phyloP scores from a whole-genome alignment of 768 basidiomycete species.

The Kondoa subrosea region DNA sequence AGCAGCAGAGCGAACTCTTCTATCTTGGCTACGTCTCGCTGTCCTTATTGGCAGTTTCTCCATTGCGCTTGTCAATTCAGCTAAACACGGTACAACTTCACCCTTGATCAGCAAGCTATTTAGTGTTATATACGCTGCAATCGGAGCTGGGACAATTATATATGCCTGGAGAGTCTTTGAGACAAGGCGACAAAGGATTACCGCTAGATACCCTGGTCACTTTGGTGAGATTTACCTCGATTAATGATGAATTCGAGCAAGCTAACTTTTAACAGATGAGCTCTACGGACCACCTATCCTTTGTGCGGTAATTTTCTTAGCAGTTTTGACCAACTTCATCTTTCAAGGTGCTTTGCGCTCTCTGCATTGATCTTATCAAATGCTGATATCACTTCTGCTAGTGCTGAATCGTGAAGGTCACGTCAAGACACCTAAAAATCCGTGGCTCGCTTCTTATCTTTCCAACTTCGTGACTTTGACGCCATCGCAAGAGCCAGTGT shows the following conservation, averaged over 20 bases:
- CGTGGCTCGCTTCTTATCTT: constrained; percentile 12
- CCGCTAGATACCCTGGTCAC: constrained; percentile 65
- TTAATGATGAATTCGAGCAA: not conserved
- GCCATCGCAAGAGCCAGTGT: not conserved
- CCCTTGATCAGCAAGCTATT: constrained; percentile 44
- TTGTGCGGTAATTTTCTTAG: constrained; percentile 65
- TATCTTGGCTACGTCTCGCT: constrained; percentile 75
- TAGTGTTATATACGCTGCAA: constrained; percentile 62
- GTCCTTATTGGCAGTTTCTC: constrained; percentile 70
- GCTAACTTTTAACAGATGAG: constrained; percentile 42
- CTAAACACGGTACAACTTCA: constrained; percentile 45
- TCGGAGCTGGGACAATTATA: constrained; percentile 50
- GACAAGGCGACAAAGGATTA: constrained; percentile 74
- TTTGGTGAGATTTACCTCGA: constrained; percentile 45
- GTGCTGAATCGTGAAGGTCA: not conserved
- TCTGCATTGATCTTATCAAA: not conserved
- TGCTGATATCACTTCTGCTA: not conserved
- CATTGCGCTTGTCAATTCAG: constrained; percentile 66
- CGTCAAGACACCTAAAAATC: constrained; percentile 26
- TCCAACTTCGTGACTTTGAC: not conserved
- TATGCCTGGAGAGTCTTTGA: constrained; percentile 81
- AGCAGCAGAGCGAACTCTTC: constrained; percentile 44
- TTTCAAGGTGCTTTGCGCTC: constrained; percentile 34
- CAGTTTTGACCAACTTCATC: constrained; percentile 71
- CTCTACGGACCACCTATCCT: constrained; percentile 68